Percentiles rank a stretch among this genome's conserved stretches.
Conservation (phyloP, 2,329 filamentous ascomycete species). For the Lasiodiplodia theobromae region DNA sequence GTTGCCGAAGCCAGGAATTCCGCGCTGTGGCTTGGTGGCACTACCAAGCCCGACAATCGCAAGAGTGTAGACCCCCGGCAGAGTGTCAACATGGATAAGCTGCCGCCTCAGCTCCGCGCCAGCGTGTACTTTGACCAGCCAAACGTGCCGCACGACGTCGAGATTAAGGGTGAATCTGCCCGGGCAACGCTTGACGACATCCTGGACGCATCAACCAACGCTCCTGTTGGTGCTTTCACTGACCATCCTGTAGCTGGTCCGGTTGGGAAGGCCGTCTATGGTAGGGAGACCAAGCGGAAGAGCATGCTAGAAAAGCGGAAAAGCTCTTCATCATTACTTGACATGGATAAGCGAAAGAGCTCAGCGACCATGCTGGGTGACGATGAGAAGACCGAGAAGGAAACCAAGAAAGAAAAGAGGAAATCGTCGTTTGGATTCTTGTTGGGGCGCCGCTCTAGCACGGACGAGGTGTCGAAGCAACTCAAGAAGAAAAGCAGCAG, state of each 20-base stretch:
- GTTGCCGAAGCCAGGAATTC: constrained; percentile 62
- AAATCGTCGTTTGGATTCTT: constrained; percentile 46
- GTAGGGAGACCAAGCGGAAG: constrained; percentile 53
- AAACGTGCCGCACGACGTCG: constrained; percentile 61
- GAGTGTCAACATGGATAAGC: constrained; percentile 51
- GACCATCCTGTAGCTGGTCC: constrained; percentile 85
- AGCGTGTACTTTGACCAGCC: constrained; percentile 86
- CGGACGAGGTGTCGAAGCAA: constrained; percentile 48
- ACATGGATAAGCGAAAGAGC: constrained; percentile 31
- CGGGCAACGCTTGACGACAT: constrained; percentile 90
- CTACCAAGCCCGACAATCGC: constrained; percentile 34
- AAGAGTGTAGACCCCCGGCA: constrained; percentile 43
- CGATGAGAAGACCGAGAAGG: constrained; percentile 30
- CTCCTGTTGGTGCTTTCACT: constrained; percentile 89
- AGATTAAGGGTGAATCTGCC: constrained; percentile 77
- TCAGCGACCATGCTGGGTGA: constrained; percentile 24
- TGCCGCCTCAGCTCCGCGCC: constrained; percentile 88
- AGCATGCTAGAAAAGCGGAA: constrained; percentile 34
- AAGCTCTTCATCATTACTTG: constrained; percentile 36
- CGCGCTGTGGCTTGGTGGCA: constrained; percentile 52
- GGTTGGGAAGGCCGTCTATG: constrained; percentile 78
- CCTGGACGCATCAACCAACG: constrained; percentile 84
- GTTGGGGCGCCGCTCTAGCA: constrained; percentile 45
- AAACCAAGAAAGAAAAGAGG: constrained; percentile 42
- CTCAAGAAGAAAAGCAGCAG: constrained; percentile 48